phyloP scores from a whole-genome alignment of 31 red algal species.

The Asparagopsis taxiformis region DNA sequence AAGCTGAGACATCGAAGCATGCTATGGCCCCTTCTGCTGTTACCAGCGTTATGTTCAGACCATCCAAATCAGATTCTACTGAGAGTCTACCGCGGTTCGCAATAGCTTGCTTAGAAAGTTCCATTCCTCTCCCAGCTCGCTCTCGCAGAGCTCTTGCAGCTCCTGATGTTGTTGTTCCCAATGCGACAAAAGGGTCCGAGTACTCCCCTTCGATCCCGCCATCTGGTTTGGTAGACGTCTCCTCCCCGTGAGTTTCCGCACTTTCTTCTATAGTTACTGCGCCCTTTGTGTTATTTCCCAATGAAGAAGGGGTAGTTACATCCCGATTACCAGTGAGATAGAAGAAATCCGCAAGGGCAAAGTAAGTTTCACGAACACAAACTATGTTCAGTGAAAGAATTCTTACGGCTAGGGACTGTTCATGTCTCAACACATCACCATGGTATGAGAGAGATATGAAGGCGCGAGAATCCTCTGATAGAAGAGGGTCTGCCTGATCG shows the following conservation, averaged over 20 bases:
- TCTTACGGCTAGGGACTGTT: constrained; percentile 62
- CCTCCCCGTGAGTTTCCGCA: neutral
- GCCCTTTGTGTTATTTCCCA: neutral
- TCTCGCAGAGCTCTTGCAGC: constrained; percentile 69
- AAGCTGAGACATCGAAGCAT: constrained; percentile 69
- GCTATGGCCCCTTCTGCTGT: constrained; percentile 80
- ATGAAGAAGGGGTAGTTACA: neutral
- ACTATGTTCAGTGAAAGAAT: constrained; percentile 79
- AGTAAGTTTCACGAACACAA: constrained; percentile 83
- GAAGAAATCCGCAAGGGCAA: constrained; percentile 83
- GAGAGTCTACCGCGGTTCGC: constrained; percentile 50
- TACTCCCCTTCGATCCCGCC: constrained; percentile 34
- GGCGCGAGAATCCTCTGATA: constrained; percentile 9
- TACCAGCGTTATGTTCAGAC: constrained; percentile 63
- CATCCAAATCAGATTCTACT: constrained; percentile 72
- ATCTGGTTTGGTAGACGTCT: neutral
- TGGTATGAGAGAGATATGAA: constrained; percentile 72
- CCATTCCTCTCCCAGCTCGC: constrained; percentile 74
- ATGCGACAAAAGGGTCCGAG: constrained; percentile 72
- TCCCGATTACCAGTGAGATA: constrained; percentile 44
- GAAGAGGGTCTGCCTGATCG: neutral
- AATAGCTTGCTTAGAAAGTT: constrained; percentile 76
- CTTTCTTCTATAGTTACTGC: neutral
- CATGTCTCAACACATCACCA: constrained; percentile 52
- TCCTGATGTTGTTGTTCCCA: constrained; percentile 81